Evolutionary conservation across 2,329 filamentous ascomycete species (phyloP).

Genomic region (Emergomyces pasteurianus): DNA sequence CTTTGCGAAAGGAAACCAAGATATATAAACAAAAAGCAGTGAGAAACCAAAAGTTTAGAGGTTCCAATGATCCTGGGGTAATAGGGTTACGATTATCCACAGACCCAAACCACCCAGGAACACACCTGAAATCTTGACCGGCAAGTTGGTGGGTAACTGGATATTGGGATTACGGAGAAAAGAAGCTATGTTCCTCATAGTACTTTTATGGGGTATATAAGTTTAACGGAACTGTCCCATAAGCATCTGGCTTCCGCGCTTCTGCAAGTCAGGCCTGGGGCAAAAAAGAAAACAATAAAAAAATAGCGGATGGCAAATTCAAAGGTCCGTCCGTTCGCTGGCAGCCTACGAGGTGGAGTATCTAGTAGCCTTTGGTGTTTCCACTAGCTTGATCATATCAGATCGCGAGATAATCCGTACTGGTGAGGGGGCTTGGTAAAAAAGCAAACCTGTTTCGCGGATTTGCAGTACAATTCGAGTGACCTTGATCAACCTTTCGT

Average conservation of each 20-base stretch:
- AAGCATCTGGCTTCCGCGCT: background rate
- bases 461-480: background rate
- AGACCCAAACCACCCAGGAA: background rate
- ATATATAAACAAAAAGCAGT: background rate
- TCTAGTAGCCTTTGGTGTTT: background rate
- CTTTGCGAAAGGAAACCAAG: background rate
- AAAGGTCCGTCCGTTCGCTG: background rate
- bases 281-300: background rate
- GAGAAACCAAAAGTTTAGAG: background rate
- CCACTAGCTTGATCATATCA: slow-evolving; percentile 1
- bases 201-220: background rate
- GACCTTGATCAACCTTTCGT: background rate
- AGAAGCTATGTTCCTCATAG: background rate
- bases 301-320: background rate
- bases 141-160: background rate
- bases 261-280: background rate
- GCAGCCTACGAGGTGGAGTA: background rate
- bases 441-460: background rate
- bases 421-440: slow-evolving; percentile 1
- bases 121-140: background rate
- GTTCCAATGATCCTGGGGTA: too few species aligned
- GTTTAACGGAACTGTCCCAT: background rate
- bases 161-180: background rate
- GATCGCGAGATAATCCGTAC: slow-evolving; percentile 1
- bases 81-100: background rate